These are phyloP conservation scores for Blakeslea trispora DNA, from an alignment of 371 early-diverging fungal genomes.

Conservation along the genomic window DNA sequence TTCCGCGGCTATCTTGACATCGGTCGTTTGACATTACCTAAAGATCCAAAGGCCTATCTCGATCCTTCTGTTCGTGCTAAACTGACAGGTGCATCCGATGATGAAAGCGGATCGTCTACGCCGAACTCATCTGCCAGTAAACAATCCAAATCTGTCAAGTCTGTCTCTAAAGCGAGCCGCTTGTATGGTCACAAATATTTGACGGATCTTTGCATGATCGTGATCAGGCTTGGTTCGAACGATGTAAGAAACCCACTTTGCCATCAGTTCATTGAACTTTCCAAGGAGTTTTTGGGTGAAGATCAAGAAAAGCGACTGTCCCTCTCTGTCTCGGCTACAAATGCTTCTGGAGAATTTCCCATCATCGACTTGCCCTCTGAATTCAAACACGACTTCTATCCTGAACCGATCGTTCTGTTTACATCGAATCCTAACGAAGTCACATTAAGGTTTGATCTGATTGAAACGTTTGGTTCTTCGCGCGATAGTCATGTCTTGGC, in stretches of 20 bases:
- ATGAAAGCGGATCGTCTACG: constrained; percentile 2
- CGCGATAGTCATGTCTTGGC: constrained; percentile 51
- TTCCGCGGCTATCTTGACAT: constrained; percentile 62
- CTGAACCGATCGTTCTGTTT: constrained; percentile 67
- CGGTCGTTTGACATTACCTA: constrained; percentile 52
- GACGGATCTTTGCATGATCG: constrained; percentile 63
- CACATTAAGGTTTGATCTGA: constrained; percentile 63
- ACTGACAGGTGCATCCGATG: constrained; percentile 7
- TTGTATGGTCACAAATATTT: constrained; percentile 71
- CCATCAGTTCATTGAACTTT: constrained; percentile 26
- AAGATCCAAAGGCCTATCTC: constrained; percentile 8
- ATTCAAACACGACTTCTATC: constrained; percentile 31
- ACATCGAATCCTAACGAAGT: constrained; percentile 56
- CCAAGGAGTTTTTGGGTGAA: constrained; percentile 28
- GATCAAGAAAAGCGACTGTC: constrained; percentile 52
- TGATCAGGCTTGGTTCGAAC: constrained; percentile 70
- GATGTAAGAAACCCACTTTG: constrained; percentile 57
- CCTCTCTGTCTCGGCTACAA: constrained; percentile 60
- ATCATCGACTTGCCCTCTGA: constrained; percentile 63
- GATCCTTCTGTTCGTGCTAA: constrained; percentile 13
- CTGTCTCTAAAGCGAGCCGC: constrained; percentile 42
- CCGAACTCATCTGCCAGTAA: neutral
- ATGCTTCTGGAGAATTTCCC: constrained; percentile 64
- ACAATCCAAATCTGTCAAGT: constrained; percentile 18
- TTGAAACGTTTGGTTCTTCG: constrained; percentile 60